Evolutionary conservation across 441 rosid species (phyloP).

Genomic region (Gossypium trilobum): DNA sequence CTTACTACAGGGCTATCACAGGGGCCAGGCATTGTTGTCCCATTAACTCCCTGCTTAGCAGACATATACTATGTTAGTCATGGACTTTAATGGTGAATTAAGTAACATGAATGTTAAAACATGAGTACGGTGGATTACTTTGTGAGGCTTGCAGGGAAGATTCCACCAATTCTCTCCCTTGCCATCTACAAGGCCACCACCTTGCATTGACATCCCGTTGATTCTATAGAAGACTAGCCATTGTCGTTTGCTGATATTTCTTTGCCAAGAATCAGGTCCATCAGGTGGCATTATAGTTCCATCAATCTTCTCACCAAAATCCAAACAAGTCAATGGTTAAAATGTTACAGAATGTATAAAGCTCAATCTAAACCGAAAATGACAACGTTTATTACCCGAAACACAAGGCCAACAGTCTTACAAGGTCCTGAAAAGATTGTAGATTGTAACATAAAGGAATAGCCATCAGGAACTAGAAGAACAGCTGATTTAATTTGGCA

Average conservation of each 20-base stretch:
- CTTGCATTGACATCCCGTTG: conserved; percentile 30
- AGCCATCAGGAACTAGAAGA: conserved; percentile 26
- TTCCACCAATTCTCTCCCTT: conserved; percentile 37
- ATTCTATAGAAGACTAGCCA: conserved; percentile 29
- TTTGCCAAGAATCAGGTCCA: conserved; percentile 33
- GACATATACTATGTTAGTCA: neutral
- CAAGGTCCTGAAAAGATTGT: conserved; percentile 35
- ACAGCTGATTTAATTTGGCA: conserved; percentile 19
- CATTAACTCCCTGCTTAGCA: conserved; percentile 24
- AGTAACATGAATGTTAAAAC: neutral
- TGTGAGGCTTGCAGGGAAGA: conserved; percentile 37
- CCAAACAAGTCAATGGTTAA: neutral
- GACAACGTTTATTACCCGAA: conserved; percentile 24
- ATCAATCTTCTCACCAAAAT: conserved; percentile 10
- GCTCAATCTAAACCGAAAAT: neutral
- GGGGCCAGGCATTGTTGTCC: conserved; percentile 37
- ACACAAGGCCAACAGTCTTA: conserved; percentile 16
- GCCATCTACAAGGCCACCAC: conserved; percentile 30
- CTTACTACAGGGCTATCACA: conserved; percentile 61
- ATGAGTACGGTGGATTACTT: conserved; percentile 4
- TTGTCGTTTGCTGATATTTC: conserved; percentile 25
- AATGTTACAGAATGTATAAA: neutral
- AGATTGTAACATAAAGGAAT: conserved; percentile 30
- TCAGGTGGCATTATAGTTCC: conserved; percentile 20
- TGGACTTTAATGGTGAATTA: neutral